Conservation (phyloP, 805 yeast species). For the Yarrowia sp. region DNA sequence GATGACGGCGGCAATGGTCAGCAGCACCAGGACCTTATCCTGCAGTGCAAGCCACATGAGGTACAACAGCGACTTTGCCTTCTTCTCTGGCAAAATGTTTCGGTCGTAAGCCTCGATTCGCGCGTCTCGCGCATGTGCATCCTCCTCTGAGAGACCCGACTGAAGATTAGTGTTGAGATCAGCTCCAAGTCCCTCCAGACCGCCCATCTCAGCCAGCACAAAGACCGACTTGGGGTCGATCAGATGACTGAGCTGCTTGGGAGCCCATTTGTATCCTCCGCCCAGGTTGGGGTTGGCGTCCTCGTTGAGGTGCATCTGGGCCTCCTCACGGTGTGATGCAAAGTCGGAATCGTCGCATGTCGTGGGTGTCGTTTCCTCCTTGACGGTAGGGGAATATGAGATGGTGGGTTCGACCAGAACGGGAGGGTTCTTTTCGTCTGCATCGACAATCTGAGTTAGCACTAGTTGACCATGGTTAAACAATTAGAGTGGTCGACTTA, state of each 20-base stretch:
- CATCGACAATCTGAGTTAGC: conserved; percentile 23
- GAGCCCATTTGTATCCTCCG: conserved; percentile 26
- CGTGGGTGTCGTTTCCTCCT: conserved; percentile 6
- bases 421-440: conserved; percentile 1
- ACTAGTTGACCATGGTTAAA: too few relatives aligned
- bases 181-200: conserved; percentile 37
- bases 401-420: neutral
- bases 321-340: neutral
- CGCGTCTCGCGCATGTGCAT: conserved; percentile 26
- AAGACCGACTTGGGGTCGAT: conserved; percentile 43
- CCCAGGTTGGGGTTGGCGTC: neutral
- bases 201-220: conserved; percentile 42
- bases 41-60: conserved; percentile 82
- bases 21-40: conserved; percentile 83
- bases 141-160: conserved; percentile 37
- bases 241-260: conserved; percentile 34
- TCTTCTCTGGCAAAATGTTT: conserved; percentile 68
- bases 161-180: conserved; percentile 38
- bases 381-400: conserved; percentile 12
- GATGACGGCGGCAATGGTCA: conserved; percentile 81
- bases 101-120: conserved; percentile 59
- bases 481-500: too few relatives aligned
- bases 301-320: conserved; percentile 10
- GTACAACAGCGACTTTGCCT: conserved; percentile 63
- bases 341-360: neutral